Evolutionary conservation across 257 asterid species (phyloP).

Genomic region (Craterostigma plantagineum): DNA sequence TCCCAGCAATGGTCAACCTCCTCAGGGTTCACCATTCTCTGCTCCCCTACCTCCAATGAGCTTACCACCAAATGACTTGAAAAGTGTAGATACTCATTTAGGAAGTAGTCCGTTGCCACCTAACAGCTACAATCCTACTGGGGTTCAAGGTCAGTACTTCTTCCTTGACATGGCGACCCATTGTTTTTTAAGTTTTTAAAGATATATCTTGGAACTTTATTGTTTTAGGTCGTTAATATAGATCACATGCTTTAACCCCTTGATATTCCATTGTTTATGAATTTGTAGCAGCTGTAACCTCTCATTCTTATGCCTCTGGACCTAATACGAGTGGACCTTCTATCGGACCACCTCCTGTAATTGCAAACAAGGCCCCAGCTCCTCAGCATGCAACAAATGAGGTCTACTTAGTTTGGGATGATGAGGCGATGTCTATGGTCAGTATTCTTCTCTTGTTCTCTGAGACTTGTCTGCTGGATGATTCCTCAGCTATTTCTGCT

Average conservation of each 20-base stretch:
- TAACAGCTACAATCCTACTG: slow-evolving; percentile 23
- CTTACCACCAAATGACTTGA: slow-evolving; percentile 22
- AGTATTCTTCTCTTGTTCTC: slow-evolving; percentile 12
- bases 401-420: slow-evolving; percentile 97
- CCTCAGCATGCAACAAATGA: slow-evolving; percentile 72
- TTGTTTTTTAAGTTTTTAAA: neutral
- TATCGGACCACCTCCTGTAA: slow-evolving; percentile 91
- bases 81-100: slow-evolving; percentile 23
- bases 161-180: slow-evolving; percentile 4
- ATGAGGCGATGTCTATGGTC: slow-evolving; percentile 99
- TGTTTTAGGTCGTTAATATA: neutral
- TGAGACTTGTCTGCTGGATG: slow-evolving; percentile 2
- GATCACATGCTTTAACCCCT: slow-evolving; percentile 5
- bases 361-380: slow-evolving; percentile 85
- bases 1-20: slow-evolving; percentile 23
- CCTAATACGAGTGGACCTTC: slow-evolving; percentile 95
- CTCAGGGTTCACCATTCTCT: slow-evolving; percentile 43
- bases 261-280: slow-evolving; percentile 6
- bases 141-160: slow-evolving; percentile 29
- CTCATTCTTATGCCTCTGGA: slow-evolving; percentile 93
- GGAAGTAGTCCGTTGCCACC: slow-evolving; percentile 13
- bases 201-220: neutral
- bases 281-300: slow-evolving; percentile 27
- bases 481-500: slow-evolving; percentile 5
- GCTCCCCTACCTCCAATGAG: slow-evolving; percentile 25